Base-by-base conservation (phyloP, 129 eudicot species). In the Lactuca sativa region DNA sequence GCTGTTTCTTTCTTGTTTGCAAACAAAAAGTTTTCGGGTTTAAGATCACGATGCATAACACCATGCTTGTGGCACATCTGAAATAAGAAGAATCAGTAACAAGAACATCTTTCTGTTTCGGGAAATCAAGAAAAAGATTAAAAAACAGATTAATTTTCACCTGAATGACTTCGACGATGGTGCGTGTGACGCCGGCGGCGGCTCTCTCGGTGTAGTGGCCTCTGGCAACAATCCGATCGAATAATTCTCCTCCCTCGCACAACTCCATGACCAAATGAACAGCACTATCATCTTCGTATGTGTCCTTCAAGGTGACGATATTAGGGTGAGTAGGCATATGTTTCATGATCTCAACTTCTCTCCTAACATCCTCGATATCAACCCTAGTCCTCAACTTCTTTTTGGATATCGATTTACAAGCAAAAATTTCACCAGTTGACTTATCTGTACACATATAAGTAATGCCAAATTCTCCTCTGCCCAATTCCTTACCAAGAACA, bases 141-240 rank as follows among this genome's bases (percentile, higher is more conserved):
- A 55, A 55, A 30, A 57, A 40, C 4, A 25, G 4, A 0, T 3
- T 62, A 74, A 72, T 61, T 51, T 60, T 85, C 80, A 91, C 97
- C 96, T 81, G 86, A 82, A 91, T 88, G 77, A 91, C 95, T 75
- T 91, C 97, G 17, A 88, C 95, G 72, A 91, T 85, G 1, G 97
- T 91, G 1, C 79, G 71, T 2, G 82, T 85, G 10, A 91, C 96
- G 66, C 86, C 86, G 0, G 97, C 97, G 13, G 97, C 97, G 1
- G 96, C 97, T 53, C 97, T 73, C 60, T 91, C 97, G 6, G 97
- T 91, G 33, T 91, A 91, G 82, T 91, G 95, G n/a, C 97, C 97
- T 73, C 93, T 77, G 0, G 96, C 97, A 57, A 91, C 97, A 66
- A 91, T 91, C 78, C 97, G 77, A 78, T 91, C 97, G 62, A 91